These are phyloP conservation scores for Cynanchum wilfordii DNA, from an alignment of 257 asterid genomes.

Conservation along the genomic window DNA sequence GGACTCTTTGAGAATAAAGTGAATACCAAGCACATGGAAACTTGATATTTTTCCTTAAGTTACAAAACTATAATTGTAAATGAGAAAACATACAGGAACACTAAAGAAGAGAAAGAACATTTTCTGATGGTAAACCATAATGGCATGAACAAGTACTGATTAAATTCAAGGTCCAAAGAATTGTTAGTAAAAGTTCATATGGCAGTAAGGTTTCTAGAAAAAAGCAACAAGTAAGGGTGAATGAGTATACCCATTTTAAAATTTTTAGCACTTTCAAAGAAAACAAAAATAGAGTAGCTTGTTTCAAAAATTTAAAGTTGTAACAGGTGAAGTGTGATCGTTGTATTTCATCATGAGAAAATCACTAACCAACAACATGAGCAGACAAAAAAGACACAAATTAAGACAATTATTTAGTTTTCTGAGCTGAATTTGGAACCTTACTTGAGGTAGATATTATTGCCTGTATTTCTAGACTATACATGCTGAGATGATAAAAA, in stretches of 20 bases:
- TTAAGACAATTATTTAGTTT: not conserved
- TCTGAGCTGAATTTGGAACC: not conserved
- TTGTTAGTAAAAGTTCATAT: not conserved
- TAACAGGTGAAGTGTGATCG: not conserved
- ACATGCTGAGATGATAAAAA: not conserved
- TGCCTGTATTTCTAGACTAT: not conserved
- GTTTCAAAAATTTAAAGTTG: not conserved
- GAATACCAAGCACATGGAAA: not conserved
- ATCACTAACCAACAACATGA: not conserved
- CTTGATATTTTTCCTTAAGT: not conserved
- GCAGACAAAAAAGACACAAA: not conserved
- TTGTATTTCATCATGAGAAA: not conserved
- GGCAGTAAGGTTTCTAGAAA: not conserved
- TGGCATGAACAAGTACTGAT: not conserved
- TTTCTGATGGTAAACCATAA: not conserved
- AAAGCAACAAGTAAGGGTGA: not conserved
- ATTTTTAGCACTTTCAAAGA: not conserved
- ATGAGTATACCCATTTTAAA: not conserved
- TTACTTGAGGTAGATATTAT: not conserved
- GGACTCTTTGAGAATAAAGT: not conserved
- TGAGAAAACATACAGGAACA: not conserved
- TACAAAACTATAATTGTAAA: not conserved
- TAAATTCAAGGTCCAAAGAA: not conserved
- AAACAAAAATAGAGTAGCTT: not conserved
- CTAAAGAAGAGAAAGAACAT: not conserved